Evolutionary conservation across 805 yeast species (phyloP), one percentile per base, ranked within the genome.

Genomic region (Lipomyces oligophaga): DNA sequence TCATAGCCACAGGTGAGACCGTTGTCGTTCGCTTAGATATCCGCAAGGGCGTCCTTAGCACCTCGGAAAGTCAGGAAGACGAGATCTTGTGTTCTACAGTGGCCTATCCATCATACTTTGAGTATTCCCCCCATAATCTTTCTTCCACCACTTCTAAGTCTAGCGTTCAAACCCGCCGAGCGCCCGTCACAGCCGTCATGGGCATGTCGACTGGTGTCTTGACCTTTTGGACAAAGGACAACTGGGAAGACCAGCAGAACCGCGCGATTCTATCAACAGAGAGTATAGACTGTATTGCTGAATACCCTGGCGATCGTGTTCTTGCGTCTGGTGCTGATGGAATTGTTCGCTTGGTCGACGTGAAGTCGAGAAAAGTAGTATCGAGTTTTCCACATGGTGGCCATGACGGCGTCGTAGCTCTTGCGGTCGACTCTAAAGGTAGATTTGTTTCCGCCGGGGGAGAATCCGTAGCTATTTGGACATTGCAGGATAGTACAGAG

Each of bases 141-240:
- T 15, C 32, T 3, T 21, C 47, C 2, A 25, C 31, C 20, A 26
- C 5, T 18, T 24, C 13, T 5, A 34, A 15, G 15, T n/a, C 34
- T 18, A 22, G 35, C 26, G 27, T 4, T 19, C 24, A 44, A 13
- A 39, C 7, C 4, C 38, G 41, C n/a, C 27, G 47, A 4, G 35
- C 28, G 5, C 47, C 19, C 20, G 50, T 48, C 27, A 74, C 78
- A 0, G 75, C 81, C 3, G 76, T 83, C 3, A 88, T 89, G 57
- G 90, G 96, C 36, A 88, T 87, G 83, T 87, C 95, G 13, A 93
- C 83, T 60, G 97, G 97, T 3, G 77, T 86, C 11, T 73, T 87
- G 5, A 87, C 97, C 0, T 70, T 84, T 11, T 90, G 98, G 98
- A 86, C 85, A 60, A 76, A 76, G 34, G 74, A 80, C 51, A 60